Percentiles rank a stretch among this genome's conserved stretches.
These are phyloP conservation scores for Globisporangium cylindrosporum DNA, from an alignment of 352 stramenopile species.

Conservation along the genomic window DNA sequence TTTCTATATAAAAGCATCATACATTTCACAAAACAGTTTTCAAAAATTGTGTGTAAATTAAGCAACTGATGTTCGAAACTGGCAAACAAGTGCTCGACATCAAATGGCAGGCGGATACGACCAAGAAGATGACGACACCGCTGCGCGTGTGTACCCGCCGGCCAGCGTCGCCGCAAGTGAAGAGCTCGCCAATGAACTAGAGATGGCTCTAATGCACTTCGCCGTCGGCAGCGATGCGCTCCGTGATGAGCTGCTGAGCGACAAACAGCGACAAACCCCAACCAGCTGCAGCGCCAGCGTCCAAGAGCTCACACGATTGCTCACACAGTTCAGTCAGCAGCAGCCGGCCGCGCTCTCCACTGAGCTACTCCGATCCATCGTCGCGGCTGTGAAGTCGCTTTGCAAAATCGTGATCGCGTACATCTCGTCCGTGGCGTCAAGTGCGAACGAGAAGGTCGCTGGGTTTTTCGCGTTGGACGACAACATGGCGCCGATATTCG, in stretches of 20 bases:
- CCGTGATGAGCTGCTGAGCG: conserved; percentile 11
- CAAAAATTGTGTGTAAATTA: too few species aligned
- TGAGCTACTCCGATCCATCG: neutral
- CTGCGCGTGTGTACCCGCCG: neutral
- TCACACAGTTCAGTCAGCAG: conserved; percentile 1
- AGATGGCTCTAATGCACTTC: conserved; percentile 3
- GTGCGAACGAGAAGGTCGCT: conserved; percentile 9
- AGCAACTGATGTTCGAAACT: neutral
- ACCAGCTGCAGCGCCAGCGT: neutral
- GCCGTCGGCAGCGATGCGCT: conserved; percentile 3
- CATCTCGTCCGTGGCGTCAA: conserved; percentile 15
- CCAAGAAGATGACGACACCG: neutral
- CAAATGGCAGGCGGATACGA: conserved; percentile 5
- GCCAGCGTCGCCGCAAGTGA: neutral
- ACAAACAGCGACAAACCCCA: too few species aligned
- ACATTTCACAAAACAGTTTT: too few species aligned
- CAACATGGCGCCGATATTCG: conserved; percentile 27
- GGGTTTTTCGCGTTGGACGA: conserved; percentile 26
- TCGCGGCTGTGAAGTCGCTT: conserved; percentile 31
- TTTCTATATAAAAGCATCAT: too few species aligned
- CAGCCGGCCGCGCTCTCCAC: conserved; percentile 6
- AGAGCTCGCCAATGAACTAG: neutral
- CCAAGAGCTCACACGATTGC: conserved; percentile 7
- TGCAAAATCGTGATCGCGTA: conserved; percentile 25
- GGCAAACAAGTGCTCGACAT: too few species aligned